These are phyloP conservation scores for Excoecaria agallocha DNA, from an alignment of 345 rosid species.

Conservation along the genomic window DNA sequence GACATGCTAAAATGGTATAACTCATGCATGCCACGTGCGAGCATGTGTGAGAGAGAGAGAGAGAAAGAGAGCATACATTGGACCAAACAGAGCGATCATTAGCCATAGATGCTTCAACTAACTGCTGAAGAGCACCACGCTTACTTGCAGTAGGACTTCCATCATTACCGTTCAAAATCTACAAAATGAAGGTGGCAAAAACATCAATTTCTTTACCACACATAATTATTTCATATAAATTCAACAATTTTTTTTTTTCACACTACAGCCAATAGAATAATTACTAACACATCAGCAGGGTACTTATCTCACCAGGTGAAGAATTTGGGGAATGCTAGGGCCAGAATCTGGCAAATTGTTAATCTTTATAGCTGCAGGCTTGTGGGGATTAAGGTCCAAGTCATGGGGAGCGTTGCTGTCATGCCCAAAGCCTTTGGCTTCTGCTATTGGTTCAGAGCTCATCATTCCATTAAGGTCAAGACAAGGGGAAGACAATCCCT, in stretches of 20 bases:
- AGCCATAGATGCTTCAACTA: conserved; percentile 71
- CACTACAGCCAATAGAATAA: not conserved
- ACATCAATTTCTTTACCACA: not conserved
- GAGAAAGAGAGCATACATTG: conserved; percentile 44
- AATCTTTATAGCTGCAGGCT: conserved; percentile 50
- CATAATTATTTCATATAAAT: not conserved
- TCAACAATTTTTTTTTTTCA: no score
- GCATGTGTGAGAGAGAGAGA: not conserved
- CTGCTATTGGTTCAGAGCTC: conserved; percentile 40
- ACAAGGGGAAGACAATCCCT: conserved; percentile 45
- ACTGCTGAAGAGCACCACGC: conserved; percentile 73
- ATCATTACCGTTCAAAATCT: conserved; percentile 76
- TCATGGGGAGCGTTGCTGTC: conserved; percentile 41
- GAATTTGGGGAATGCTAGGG: conserved; percentile 96
- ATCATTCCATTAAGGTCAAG: conserved; percentile 53
- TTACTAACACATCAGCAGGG: not conserved
- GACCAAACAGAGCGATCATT: conserved; percentile 75
- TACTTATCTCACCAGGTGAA: conserved; percentile 70
- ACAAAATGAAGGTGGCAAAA: conserved; percentile 19
- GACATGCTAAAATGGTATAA: not conserved
- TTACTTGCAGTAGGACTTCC: conserved; percentile 58
- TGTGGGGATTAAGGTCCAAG: conserved; percentile 47
- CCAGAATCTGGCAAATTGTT: conserved; percentile 54
- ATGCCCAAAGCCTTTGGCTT: conserved; percentile 37
- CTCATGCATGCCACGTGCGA: not conserved